Evolutionary conservation across 306 rosid genomes (phyloP), one percentile per base, ranked within the genome.

Genomic region (Rubus idaeus): DNA sequence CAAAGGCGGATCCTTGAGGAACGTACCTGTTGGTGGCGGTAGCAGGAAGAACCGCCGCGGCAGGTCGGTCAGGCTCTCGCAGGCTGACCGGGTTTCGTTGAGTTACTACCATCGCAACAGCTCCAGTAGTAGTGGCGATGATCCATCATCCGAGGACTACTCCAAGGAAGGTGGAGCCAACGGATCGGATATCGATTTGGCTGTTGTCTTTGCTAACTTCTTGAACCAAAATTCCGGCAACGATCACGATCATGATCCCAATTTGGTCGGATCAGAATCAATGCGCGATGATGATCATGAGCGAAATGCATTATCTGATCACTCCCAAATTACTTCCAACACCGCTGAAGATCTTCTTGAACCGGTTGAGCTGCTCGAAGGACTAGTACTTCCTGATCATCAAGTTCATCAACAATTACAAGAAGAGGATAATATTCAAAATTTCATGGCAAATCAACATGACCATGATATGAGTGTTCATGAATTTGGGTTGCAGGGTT

Each of bases 11-110:
- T 91, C 94, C 53, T 75, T 94, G 16, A 87, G 97, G 2, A 94
- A 92, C 69, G 91, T 94, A 8, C 98, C 98, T 0, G 86, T 91
- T 5, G 97, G 97, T 0, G 96, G 97, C 0, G 97, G 97, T 2
- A 85, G 89, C 60, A 89, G 97, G 4, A 94, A 89, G 68, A 84
- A 56, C 30, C 93, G 95, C 67, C 93, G 93, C 0, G 47, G 78
- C 8, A 86, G 79, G 74, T 55, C 84, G 12, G 37, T 51, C 0
- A 78, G 78, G 5, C 66, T 75, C 39, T 23, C 57, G 0, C 80
- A 68, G 9, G 21, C 8, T 8, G 82, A 77, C 0, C 69, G 62
- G 9, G 65, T 4, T n/a, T 70, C 75, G 6, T 16, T 26, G 46
- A 58, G 46, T 46, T 70, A 26, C n/a, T 6, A 64, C 14, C 46